A percentile compares a stretch with the other conserved stretches of the same genome.
Evolutionary conservation across 305 asterid genomes (phyloP).

Genomic region (Fraxinus paxiana): DNA sequence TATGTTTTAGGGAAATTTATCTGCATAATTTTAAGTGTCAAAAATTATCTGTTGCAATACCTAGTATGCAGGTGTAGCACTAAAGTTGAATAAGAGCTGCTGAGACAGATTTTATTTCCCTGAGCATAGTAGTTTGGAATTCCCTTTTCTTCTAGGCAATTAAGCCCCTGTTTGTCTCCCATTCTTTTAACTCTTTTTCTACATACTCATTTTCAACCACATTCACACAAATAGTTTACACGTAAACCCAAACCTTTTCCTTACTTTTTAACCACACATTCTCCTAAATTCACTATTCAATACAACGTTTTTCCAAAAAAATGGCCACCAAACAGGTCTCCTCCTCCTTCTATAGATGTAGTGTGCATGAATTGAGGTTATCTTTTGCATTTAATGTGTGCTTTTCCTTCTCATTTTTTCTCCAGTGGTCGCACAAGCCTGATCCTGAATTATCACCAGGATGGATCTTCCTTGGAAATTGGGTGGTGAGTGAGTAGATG

Average conservation of each 20-base stretch:
- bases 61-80: not conserved
- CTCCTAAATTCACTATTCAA: not conserved
- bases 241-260: not conserved
- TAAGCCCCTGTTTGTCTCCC: not conserved
- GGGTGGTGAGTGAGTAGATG: constrained; percentile 29
- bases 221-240: not conserved
- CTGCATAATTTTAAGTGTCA: not conserved
- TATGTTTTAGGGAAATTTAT: not conserved
- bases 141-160: not conserved
- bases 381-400: not conserved
- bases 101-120: not conserved
- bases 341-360: not conserved
- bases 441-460: constrained; percentile 13
- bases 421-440: constrained; percentile 11
- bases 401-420: constrained; percentile 4
- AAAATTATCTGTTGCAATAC: not conserved
- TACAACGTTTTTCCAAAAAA: not conserved
- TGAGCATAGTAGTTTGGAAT: not conserved
- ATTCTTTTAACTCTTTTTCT: not conserved
- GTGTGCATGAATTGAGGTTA: not conserved
- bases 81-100: not conserved
- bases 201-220: not conserved
- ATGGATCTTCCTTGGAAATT: constrained; percentile 28
- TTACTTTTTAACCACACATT: not conserved
- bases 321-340: not conserved